Evolutionary conservation across 1,139 yeast genomes (phyloP).

Genomic region (Suhomyces panamericanus): DNA sequence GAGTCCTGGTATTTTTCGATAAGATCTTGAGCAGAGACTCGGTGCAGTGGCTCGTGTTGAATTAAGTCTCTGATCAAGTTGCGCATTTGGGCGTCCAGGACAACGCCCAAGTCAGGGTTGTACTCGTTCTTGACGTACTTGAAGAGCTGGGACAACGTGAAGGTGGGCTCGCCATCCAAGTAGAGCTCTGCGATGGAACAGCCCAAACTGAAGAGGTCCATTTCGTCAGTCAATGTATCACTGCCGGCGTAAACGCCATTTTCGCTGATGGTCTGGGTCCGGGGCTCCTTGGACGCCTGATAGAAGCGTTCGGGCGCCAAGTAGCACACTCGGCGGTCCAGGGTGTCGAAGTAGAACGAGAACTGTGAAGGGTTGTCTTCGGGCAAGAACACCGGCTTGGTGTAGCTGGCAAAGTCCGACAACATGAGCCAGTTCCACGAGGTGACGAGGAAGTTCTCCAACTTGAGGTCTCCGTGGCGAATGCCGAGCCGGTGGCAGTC

Average conservation of each 20-base stretch:
- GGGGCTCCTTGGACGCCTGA: slow-evolving; percentile 22
- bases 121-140: slow-evolving; percentile 74
- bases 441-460: slow-evolving; percentile 84
- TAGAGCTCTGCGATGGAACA: slow-evolving; percentile 91
- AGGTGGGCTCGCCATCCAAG: slow-evolving; percentile 81
- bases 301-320: slow-evolving; percentile 92
- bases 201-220: slow-evolving; percentile 91
- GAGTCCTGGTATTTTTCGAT: slow-evolving; percentile 49
- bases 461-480: slow-evolving; percentile 87
- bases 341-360: slow-evolving; percentile 88
- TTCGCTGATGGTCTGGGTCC: slow-evolving; percentile 26
- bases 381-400: slow-evolving; percentile 82
- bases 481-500: slow-evolving; percentile 63
- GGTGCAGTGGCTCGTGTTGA: slow-evolving; percentile 55
- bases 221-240: slow-evolving; percentile 53
- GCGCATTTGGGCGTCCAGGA: slow-evolving; percentile 51
- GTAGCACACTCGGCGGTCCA: slow-evolving; percentile 83
- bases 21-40: slow-evolving; percentile 58
- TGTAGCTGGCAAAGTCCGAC: slow-evolving; percentile 76
- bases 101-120: slow-evolving; percentile 57
- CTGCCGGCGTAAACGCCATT: slow-evolving; percentile 28
- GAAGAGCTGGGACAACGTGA: slow-evolving; percentile 83
- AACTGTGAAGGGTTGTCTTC: slow-evolving; percentile 95
- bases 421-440: slow-evolving; percentile 87
- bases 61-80: slow-evolving; percentile 64